Evolutionary conservation across 2,329 filamentous ascomycete species (phyloP).

Genomic region (Nothomitra cinnamomea): DNA sequence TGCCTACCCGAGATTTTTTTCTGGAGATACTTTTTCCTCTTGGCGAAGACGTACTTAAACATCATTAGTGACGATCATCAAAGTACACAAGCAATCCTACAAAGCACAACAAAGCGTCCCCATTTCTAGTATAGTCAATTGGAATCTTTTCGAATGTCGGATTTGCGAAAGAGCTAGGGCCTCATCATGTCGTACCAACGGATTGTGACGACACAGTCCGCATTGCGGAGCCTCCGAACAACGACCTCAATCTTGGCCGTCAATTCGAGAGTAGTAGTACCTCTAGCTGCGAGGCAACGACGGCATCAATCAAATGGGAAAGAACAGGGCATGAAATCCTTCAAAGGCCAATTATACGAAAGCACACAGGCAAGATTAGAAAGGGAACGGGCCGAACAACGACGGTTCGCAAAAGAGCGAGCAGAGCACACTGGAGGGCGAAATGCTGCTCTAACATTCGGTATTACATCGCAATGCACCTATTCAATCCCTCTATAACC

Average conservation of each 20-base stretch:
- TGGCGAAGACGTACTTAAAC: too few relatives aligned
- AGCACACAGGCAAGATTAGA: slow-evolving; percentile 40
- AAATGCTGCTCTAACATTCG: slow-evolving; percentile 21
- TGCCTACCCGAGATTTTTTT: too few relatives aligned
- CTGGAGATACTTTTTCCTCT: too few relatives aligned
- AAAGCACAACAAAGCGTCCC: background rate
- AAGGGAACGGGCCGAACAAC: slow-evolving; percentile 39
- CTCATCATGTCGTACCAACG: background rate
- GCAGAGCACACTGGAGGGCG: slow-evolving; percentile 23
- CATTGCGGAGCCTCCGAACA: background rate
- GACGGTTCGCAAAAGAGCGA: slow-evolving; percentile 29
- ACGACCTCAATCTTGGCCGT: background rate
- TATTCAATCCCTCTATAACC: slow-evolving; percentile 16
- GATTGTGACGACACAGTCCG: background rate
- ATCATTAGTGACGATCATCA: too few relatives aligned
- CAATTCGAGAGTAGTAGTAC: background rate
- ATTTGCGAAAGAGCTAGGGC: background rate
- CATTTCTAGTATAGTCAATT: background rate
- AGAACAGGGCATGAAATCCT: slow-evolving; percentile 20
- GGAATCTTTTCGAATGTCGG: background rate
- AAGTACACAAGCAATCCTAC: too few relatives aligned
- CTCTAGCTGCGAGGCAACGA: background rate
- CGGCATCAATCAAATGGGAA: background rate
- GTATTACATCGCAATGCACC: slow-evolving; percentile 11
- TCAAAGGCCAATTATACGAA: slow-evolving; percentile 44